A percentile compares a stretch with the other conserved stretches of the same genome.
Evolutionary conservation across 2,329 filamentous ascomycete genomes (phyloP).

Genomic region (Phialophora chinensis): DNA sequence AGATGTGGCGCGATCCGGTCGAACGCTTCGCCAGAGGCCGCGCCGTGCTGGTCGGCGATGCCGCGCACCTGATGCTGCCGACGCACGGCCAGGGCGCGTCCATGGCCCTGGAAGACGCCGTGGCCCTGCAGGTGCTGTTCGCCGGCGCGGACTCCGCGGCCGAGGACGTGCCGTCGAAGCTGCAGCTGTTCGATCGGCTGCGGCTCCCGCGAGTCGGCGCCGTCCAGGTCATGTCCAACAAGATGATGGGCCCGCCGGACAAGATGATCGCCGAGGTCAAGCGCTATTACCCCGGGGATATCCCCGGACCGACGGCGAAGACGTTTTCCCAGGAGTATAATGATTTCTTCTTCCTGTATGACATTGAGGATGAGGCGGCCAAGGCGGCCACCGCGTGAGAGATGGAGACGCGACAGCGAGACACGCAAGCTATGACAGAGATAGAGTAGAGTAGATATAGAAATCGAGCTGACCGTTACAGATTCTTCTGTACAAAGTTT

Average conservation of each 20-base stretch:
- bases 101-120: constrained; percentile 46
- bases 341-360: constrained; percentile 35
- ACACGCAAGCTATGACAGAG: background rate
- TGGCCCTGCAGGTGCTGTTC: constrained; percentile 42
- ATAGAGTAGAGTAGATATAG: background rate
- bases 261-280: constrained; percentile 30
- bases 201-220: constrained; percentile 28
- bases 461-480: too few relatives aligned
- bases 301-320: constrained; percentile 27
- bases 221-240: constrained; percentile 31
- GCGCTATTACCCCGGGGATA: constrained; percentile 23
- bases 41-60: constrained; percentile 69
- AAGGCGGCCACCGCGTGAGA: constrained; percentile 8
- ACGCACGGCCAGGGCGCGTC: constrained; percentile 54
- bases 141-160: constrained; percentile 12
- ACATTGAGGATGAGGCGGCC: constrained; percentile 24
- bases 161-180: constrained; percentile 13
- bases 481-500: too few relatives aligned
- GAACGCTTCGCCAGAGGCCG: constrained; percentile 56
- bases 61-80: constrained; percentile 68
- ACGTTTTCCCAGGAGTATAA: constrained; percentile 30
- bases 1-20: constrained; percentile 32
- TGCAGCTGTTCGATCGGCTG: constrained; percentile 26
- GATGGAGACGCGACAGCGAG: background rate
- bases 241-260: constrained; percentile 31